These are phyloP conservation scores for Haematococcus lacustris DNA, from an alignment of 139 green algal species.

Conservation along the genomic window DNA sequence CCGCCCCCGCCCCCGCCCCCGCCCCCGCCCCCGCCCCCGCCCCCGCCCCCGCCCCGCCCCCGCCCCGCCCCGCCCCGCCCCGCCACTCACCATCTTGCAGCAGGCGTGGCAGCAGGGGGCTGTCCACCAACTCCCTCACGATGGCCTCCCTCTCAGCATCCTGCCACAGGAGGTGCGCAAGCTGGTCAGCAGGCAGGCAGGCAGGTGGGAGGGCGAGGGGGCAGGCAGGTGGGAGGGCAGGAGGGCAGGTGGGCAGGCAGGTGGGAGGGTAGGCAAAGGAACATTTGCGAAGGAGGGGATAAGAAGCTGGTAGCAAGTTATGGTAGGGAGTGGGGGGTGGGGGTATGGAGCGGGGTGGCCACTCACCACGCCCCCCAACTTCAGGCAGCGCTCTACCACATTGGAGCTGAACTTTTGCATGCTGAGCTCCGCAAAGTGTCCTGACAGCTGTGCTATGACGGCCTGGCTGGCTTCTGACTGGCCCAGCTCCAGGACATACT, in stretches of 20 bases:
- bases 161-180: background rate
- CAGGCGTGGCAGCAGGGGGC: constrained; percentile 68
- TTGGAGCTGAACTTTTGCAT: constrained; percentile 98
- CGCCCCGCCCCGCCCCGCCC: constrained; percentile 69
- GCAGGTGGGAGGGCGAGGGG: background rate
- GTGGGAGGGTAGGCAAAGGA: background rate
- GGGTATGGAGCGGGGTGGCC: background rate
- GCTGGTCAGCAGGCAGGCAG: background rate
- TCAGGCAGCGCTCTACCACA: constrained; percentile 98
- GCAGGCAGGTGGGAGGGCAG: background rate
- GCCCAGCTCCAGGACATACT: constrained; percentile 96
- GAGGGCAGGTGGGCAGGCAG: background rate
- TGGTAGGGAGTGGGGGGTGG: background rate
- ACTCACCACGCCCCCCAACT: constrained; percentile 68
- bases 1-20: too few relatives aligned
- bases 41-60: background rate
- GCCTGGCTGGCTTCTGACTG: constrained; percentile 59
- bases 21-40: background rate
- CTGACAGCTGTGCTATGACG: constrained; percentile 72
- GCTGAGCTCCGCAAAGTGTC: constrained; percentile 77
- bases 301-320: background rate
- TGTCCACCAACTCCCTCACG: constrained; percentile 76
- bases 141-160: constrained; percentile 67
- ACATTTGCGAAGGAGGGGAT: background rate
- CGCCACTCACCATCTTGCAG: constrained; percentile 93